Percentiles rank a stretch among this genome's conserved stretches.
Conservation (phyloP, 1,284 basidiomycete species). For the Porogramme epimiltina region DNA sequence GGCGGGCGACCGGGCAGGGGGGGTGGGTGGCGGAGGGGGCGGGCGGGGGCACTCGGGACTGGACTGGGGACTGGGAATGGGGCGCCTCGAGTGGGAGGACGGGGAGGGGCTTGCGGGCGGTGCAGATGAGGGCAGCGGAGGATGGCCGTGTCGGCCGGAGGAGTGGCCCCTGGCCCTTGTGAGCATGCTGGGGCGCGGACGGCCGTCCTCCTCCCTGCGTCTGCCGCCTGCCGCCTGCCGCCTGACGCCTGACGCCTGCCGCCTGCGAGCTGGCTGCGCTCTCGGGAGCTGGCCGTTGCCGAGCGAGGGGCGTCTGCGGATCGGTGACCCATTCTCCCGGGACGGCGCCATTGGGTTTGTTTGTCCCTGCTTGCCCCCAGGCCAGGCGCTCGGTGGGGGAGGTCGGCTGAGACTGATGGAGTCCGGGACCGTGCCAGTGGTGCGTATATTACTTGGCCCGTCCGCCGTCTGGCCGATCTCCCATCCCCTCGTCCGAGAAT, state of each 20-base stretch:
- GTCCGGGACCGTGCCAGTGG: slow-evolving; percentile 10
- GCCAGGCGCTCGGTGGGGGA: not conserved
- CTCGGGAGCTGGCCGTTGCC: slow-evolving; percentile 9
- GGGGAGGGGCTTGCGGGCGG: not conserved
- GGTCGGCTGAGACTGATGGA: slow-evolving; percentile 1
- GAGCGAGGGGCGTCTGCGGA: not conserved
- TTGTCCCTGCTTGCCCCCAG: slow-evolving; percentile 10
- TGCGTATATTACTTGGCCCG: slow-evolving; percentile 21
- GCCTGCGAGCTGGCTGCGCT: not conserved
- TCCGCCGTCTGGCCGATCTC: slow-evolving; percentile 17
- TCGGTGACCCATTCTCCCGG: slow-evolving; percentile 2
- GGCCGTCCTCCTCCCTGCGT: not conserved
- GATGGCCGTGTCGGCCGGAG: not conserved
- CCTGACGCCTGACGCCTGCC: not conserved
- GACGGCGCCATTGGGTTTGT: not conserved
- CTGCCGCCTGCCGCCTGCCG: not conserved
- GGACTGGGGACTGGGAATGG: not conserved
- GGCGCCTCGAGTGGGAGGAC: not conserved
- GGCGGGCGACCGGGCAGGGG: too few species aligned
- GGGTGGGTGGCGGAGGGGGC: too few species aligned
- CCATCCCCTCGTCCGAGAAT: slow-evolving; percentile 13
- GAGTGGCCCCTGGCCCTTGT: not conserved
- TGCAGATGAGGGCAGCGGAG: not conserved
- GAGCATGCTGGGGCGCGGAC: not conserved
- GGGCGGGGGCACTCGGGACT: not conserved